A percentile compares a stretch with the other conserved stretches of the same genome.
Evolutionary conservation across 257 asterid genomes (phyloP).

Genomic region (Penstemon eatonii): DNA sequence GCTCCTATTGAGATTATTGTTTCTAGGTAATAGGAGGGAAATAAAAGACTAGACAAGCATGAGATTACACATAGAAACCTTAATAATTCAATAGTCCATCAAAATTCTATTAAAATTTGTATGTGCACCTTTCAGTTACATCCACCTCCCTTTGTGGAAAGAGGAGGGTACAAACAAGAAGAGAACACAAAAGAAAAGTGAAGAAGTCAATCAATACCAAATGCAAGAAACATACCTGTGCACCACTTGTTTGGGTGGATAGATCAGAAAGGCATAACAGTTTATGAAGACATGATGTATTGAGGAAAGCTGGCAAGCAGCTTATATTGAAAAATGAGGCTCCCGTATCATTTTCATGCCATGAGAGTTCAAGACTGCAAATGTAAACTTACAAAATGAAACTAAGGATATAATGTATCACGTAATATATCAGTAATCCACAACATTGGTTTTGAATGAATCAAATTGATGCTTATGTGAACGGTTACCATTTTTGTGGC

Average conservation of each 20-base stretch:
- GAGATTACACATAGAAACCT: background rate
- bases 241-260: slow-evolving; percentile 38
- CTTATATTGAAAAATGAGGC: slow-evolving; percentile 75
- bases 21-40: slow-evolving; percentile 1
- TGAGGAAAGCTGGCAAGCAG: slow-evolving; percentile 77
- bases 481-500: slow-evolving; percentile 52
- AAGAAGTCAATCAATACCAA: slow-evolving; percentile 2
- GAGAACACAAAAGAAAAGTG: background rate
- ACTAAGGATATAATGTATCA: background rate
- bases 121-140: no score
- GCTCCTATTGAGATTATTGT: background rate
- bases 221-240: slow-evolving; percentile 52
- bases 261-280: slow-evolving; percentile 58
- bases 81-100: background rate
- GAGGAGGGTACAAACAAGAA: background rate
- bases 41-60: background rate
- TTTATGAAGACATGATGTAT: slow-evolving; percentile 77
- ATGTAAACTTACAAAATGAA: background rate
- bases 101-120: background rate
- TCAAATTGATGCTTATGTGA: slow-evolving; percentile 12
- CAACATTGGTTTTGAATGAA: background rate
- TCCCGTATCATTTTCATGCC: slow-evolving; percentile 67
- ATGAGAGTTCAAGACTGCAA: slow-evolving; percentile 71
- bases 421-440: background rate
- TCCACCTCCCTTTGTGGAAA: background rate